phyloP scores from a whole-genome alignment of 2,329 filamentous ascomycete genomes.

The Colletotrichum sp. region DNA sequence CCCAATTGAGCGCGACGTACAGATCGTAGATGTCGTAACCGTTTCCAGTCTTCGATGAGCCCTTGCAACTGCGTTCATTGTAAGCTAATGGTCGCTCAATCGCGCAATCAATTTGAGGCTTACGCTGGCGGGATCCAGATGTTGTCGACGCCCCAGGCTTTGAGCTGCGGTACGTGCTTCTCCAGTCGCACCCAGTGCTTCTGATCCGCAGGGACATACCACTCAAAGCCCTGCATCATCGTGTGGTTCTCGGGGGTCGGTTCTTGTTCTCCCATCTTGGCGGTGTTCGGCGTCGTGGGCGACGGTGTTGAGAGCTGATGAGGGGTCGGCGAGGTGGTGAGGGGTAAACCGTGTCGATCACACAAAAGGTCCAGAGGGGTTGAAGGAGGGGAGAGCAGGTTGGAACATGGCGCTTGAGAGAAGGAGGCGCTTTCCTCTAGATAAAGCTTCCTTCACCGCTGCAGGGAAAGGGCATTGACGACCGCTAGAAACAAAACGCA shows the following conservation, averaged over 20 bases:
- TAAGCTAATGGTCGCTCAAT: not conserved
- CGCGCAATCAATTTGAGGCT: not conserved
- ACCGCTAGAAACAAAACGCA: not conserved
- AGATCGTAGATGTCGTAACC: constrained; percentile 76
- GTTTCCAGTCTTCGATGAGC: constrained; percentile 65
- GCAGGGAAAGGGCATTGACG: not conserved
- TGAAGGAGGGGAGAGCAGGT: not conserved
- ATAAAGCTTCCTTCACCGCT: not conserved
- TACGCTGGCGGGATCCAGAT: constrained; percentile 73
- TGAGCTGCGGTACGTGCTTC: constrained; percentile 60
- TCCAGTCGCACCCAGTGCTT: constrained; percentile 68
- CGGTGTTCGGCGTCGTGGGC: not conserved
- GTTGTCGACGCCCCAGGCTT: constrained; percentile 66
- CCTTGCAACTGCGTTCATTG: constrained; percentile 58
- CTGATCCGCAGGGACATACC: constrained; percentile 70
- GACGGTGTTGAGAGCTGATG: not conserved
- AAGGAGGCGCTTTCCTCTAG: not conserved
- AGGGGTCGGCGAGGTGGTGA: not conserved
- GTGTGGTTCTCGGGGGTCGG: constrained; percentile 51
- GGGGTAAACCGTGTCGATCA: not conserved
- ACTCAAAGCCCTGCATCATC: constrained; percentile 76
- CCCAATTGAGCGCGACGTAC: constrained; percentile 28
- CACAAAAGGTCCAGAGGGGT: not conserved
- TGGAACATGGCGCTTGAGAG: not conserved
- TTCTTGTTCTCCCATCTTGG: constrained; percentile 21